Evolutionary conservation across 129 eudicot species (phyloP).

Genomic region (Daucus carota): DH1_v3.0 NC_030384.2:39630501-39631000

Average conservation of each 20-base stretch:
- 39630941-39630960: conserved; percentile 72
- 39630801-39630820: background rate
- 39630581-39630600: no score
- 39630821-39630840: conserved; percentile 21
- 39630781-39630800: background rate
- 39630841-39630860: conserved; percentile 78
- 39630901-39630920: conserved; percentile 79
- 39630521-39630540: background rate
- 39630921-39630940: conserved; percentile 62
- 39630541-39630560: background rate
- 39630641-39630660: background rate
- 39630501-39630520: conserved; percentile 74
- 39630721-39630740: background rate
- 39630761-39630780: background rate
- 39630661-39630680: background rate
- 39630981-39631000: conserved; percentile 90
- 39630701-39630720: background rate
- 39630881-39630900: conserved; percentile 97
- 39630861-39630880: conserved; percentile 83
- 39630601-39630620: background rate
- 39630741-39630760: background rate
- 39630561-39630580: background rate
- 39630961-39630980: conserved; percentile 81
- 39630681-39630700: background rate
- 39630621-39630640: background rate